phyloP scores from a whole-genome alignment of 1,284 basidiomycete genomes.

The Cutaneotrichosporon sp. region DNA sequence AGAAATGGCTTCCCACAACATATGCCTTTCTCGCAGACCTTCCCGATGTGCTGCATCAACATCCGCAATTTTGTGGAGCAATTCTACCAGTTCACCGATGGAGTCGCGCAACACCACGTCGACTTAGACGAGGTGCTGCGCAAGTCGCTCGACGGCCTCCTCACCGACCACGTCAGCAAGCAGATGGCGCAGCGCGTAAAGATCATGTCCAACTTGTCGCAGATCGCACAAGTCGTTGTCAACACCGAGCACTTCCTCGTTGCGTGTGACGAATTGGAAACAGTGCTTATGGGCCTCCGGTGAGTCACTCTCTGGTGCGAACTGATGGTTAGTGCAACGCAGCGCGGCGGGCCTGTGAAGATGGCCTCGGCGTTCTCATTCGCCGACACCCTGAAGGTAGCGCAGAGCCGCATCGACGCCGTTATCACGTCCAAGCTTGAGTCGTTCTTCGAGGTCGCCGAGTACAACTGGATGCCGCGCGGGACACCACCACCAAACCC shows the following conservation, averaged over 20 bases:
- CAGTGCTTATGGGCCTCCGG: slow-evolving; percentile 77
- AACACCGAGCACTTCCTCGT: slow-evolving; percentile 91
- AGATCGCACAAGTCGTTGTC: slow-evolving; percentile 90
- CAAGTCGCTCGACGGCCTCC: slow-evolving; percentile 85
- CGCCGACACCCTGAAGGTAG: slow-evolving; percentile 65
- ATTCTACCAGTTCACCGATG: slow-evolving; percentile 96
- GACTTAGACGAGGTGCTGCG: slow-evolving; percentile 90
- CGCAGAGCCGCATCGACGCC: slow-evolving; percentile 73
- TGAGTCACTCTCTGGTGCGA: slow-evolving; percentile 23
- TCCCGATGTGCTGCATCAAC: slow-evolving; percentile 93
- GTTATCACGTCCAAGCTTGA: slow-evolving; percentile 92
- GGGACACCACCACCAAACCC: slow-evolving; percentile 52
- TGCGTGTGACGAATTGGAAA: slow-evolving; percentile 81
- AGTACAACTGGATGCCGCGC: slow-evolving; percentile 86
- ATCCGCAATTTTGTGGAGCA: slow-evolving; percentile 91
- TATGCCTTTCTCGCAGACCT: slow-evolving; percentile 93
- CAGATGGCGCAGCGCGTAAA: slow-evolving; percentile 71
- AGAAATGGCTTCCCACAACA: slow-evolving; percentile 71
- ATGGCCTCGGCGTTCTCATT: slow-evolving; percentile 60
- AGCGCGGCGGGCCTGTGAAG: slow-evolving; percentile 68
- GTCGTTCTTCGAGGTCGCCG: slow-evolving; percentile 90
- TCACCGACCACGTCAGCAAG: slow-evolving; percentile 76
- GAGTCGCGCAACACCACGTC: slow-evolving; percentile 83
- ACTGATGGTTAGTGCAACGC: slow-evolving; percentile 62
- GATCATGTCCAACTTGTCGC: slow-evolving; percentile 75